Conservation (phyloP, 495 filamentous ascomycete genomes). For the Aspergillus asperescens region DNA sequence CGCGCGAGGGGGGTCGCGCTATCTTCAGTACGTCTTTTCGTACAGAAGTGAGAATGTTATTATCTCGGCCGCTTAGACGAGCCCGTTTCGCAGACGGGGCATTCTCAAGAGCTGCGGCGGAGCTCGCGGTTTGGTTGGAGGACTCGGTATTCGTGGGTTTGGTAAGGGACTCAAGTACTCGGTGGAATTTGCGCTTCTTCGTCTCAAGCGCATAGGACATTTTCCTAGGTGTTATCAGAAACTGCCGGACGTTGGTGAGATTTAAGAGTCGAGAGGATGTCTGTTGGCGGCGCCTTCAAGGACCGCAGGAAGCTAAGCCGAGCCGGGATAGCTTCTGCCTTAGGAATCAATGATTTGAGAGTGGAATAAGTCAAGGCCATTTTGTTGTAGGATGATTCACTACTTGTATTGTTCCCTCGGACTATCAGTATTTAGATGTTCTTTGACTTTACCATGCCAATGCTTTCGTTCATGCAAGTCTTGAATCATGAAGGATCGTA, state of each 20-base stretch:
- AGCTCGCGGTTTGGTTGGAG: conserved; percentile 26
- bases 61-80: conserved; percentile 27
- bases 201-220: conserved; percentile 51
- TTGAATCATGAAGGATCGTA: conserved; percentile 3
- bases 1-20: conserved; percentile 20
- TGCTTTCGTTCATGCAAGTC: too few relatives aligned
- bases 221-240: conserved; percentile 11
- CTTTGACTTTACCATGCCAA: too few relatives aligned
- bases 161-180: conserved; percentile 52
- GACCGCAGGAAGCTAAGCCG: neutral
- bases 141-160: conserved; percentile 24
- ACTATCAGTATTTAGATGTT: too few relatives aligned
- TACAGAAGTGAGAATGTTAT: conserved; percentile 20
- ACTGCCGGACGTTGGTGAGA: neutral
- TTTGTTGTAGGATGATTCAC: too few relatives aligned
- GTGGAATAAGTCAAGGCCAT: neutral
- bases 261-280: neutral
- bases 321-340: conserved; percentile 15
- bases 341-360: neutral
- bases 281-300: neutral
- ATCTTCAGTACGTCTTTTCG: conserved; percentile 28
- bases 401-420: too few relatives aligned
- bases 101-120: conserved; percentile 25
- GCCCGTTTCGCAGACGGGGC: conserved; percentile 38
- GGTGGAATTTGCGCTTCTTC: conserved; percentile 53